Evolutionary conservation across 345 rosid species (phyloP).

Genomic region (Orychophragmus violaceus): DNA sequence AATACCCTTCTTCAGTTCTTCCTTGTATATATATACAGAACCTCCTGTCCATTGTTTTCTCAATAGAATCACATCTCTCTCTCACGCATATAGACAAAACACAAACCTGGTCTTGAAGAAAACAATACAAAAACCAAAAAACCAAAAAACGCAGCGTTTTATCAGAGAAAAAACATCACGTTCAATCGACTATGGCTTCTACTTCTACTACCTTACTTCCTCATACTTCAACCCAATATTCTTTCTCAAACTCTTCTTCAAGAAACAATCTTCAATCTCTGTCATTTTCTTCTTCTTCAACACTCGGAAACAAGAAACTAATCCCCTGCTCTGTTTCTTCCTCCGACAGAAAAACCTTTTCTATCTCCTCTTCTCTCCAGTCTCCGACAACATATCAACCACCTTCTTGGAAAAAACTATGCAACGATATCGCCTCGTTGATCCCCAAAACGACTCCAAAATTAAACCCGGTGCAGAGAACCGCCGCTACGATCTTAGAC

Average conservation of each 20-base stretch:
- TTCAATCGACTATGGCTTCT: conserved; percentile 11
- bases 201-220: conserved; percentile 1
- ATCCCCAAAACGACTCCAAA: conserved; percentile 10
- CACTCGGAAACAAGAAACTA: conserved; percentile 5
- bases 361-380: conserved; percentile 36
- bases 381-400: conserved; percentile 10
- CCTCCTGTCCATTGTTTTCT: background rate
- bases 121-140: background rate
- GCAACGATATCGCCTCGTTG: background rate
- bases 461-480: conserved; percentile 48
- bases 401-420: conserved; percentile 23
- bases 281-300: conserved; percentile 13
- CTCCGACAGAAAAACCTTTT: background rate
- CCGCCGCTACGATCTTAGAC: conserved; percentile 52
- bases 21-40: background rate
- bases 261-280: background rate
- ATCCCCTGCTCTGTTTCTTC: conserved; percentile 18
- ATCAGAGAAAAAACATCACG: background rate
- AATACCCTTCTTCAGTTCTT: conserved; percentile 9
- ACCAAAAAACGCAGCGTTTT: conserved; percentile 9
- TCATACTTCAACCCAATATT: background rate
- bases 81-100: conserved; percentile 1
- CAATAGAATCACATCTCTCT: background rate
- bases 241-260: conserved; percentile 10
- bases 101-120: conserved; percentile 25